A percentile compares a stretch with the other conserved stretches of the same genome.
These are phyloP conservation scores for Trematosphaeria pertusa DNA, from an alignment of 2,329 filamentous ascomycete species.

Conservation along the genomic window DNA sequence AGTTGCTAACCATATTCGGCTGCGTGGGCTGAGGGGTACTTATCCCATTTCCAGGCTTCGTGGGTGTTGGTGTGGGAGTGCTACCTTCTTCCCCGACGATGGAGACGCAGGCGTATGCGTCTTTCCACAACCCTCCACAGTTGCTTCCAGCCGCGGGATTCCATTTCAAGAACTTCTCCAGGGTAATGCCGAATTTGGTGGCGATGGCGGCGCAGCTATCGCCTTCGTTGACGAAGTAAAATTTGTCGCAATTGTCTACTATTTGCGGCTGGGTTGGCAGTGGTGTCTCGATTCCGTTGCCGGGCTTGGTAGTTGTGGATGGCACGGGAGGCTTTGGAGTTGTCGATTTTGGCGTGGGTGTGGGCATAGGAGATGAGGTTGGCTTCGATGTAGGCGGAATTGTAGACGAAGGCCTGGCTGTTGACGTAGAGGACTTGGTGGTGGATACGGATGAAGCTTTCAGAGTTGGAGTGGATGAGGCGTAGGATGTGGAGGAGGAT, in stretches of 20 bases:
- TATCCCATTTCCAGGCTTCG: conserved; percentile 9
- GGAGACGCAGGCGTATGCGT: conserved; percentile 18
- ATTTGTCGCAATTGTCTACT: conserved; percentile 14
- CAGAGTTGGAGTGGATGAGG: background rate
- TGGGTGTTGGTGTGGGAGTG: conserved; percentile 1
- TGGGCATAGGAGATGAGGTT: background rate
- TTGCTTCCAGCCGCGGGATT: conserved; percentile 9
- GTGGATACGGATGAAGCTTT: background rate
- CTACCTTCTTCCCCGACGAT: conserved; percentile 9
- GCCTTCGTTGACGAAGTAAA: conserved; percentile 11
- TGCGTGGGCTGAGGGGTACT: conserved; percentile 11
- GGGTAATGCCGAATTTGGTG: conserved; percentile 8
- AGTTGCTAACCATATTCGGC: conserved; percentile 11
- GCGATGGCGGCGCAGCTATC: conserved; percentile 15
- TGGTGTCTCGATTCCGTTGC: conserved; percentile 17
- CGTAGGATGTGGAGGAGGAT: conserved; percentile 3
- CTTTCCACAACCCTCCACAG: conserved; percentile 13
- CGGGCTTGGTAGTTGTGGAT: conserved; percentile 10
- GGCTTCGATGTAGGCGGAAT: background rate
- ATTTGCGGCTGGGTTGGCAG: conserved; percentile 14
- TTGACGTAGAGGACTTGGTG: background rate
- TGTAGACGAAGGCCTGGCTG: background rate
- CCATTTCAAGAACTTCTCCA: conserved; percentile 16
- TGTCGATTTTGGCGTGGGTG: background rate
- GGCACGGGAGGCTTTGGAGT: background rate